Base-by-base conservation (phyloP, 768 basidiomycete species). In the Tulasnella sp. region DNA sequence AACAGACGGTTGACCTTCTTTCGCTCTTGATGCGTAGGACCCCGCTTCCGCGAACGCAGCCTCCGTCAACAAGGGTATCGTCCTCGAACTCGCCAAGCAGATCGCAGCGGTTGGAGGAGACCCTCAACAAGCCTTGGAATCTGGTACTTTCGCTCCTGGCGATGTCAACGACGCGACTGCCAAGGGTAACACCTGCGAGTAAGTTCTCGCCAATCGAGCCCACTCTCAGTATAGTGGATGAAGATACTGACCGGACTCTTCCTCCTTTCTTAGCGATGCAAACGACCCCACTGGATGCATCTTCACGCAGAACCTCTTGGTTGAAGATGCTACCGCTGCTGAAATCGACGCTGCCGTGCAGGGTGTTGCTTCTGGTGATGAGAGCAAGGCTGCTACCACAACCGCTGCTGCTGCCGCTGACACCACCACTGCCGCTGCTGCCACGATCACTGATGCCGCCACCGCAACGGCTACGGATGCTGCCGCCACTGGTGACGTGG, bases 81-180 rank as follows among this genome's bases (percentile, higher is more conserved):
- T 83, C 9, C 86, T 91, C 70, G 87, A 86, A 75, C 86, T 90
- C 40, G 89, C 90, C n/a, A 84, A 86, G 80, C 89, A 90, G 80
- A 90, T 91, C 75, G 85, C 87, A 5, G 79, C 84, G n/a, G 83
- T 91, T n/a, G 90, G 90, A 71, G 90, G 89, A 15, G 82, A 90
- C 81, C 88, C 89, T 22, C 85, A 83, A 72, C 85, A 86, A 74
- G 89, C 90, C 8, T 81, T 91, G 74, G 85, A 88, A 80, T 82
- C 89, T 3, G 89, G 89, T 39, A 91, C 89, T 17, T 91, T 91
- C 81, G 86, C 86, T 17, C 89, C 89, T 31, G 90, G 89, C 36
- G 80, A 84, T 45, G 79, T 86, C 38, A 83, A 83, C 78, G 90
- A 91, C 80, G 42, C 82, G 22, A 90, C 89, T 5, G 88, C 79